Conservation (phyloP, 345 rosid genomes). For the Aquilaria yunnanensis region DNA sequence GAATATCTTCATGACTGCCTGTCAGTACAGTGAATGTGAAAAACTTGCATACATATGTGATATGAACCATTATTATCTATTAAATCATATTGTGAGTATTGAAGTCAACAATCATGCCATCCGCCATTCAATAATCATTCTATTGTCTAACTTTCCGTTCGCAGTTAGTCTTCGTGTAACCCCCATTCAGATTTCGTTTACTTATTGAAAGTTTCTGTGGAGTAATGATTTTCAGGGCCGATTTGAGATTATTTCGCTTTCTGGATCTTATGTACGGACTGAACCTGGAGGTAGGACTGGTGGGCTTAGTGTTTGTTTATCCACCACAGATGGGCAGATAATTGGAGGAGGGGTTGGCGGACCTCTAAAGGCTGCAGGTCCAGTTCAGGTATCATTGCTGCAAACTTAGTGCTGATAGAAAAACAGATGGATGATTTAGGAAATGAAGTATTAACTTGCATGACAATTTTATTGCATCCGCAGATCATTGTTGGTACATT, state of each 20-base stretch:
- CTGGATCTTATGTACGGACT: slow-evolving; percentile 78
- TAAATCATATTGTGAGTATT: too few species aligned
- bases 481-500: slow-evolving; percentile 77
- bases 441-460: too few species aligned
- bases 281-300: slow-evolving; percentile 76
- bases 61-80: too few species aligned
- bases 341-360: slow-evolving; percentile 96
- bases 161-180: too few species aligned
- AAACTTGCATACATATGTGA: too few species aligned
- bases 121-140: too few species aligned
- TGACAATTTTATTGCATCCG: slow-evolving; percentile 2
- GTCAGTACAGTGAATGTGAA: too few species aligned
- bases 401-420: slow-evolving; percentile 1
- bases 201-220: not conserved
- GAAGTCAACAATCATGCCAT: too few species aligned
- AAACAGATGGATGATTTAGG: not conserved
- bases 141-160: too few species aligned
- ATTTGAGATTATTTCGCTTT: slow-evolving; percentile 74
- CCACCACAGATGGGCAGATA: slow-evolving; percentile 64
- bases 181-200: too few species aligned
- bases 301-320: slow-evolving; percentile 79
- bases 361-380: slow-evolving; percentile 76
- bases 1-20: too few species aligned
- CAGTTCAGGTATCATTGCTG: slow-evolving; percentile 61
- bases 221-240: slow-evolving; percentile 51